Evolutionary conservation across 176 grass and related monocot species (phyloP).

Genomic region (Oryza meridionalis): DNA sequence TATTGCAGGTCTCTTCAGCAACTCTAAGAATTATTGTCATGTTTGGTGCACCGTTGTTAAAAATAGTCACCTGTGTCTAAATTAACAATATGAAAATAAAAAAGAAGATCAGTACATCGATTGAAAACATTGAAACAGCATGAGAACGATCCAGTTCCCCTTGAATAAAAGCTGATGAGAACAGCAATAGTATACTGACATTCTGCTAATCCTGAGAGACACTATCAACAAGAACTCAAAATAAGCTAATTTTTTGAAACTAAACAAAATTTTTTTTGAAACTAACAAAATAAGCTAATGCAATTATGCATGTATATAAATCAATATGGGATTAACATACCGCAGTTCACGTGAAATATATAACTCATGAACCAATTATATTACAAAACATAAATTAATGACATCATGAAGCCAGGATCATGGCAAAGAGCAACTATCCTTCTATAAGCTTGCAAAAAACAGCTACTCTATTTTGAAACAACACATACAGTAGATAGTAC

Average conservation of each 20-base stretch:
- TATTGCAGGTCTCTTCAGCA: slow-evolving; percentile 55
- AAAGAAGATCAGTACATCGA: slow-evolving; percentile 18
- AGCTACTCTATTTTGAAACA: too few species aligned
- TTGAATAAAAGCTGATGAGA: neutral
- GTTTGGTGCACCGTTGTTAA: slow-evolving; percentile 40
- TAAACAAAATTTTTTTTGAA: too few species aligned
- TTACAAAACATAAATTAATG: neutral
- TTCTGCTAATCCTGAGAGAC: too few species aligned
- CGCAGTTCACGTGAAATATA: neutral
- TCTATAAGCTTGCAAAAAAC: too few species aligned
- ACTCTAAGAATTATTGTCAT: slow-evolving; percentile 57
- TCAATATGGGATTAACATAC: neutral
- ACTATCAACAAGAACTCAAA: too few species aligned
- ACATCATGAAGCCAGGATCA: neutral
- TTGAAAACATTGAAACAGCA: neutral
- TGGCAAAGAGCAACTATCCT: neutral
- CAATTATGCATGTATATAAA: slow-evolving; percentile 5
- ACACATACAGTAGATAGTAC: too few species aligned
- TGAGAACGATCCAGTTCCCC: neutral
- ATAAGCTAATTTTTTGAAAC: slow-evolving; percentile 24
- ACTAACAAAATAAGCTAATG: slow-evolving; percentile 7
- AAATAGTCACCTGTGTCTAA: slow-evolving; percentile 71
- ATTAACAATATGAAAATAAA: neutral
- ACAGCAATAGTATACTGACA: neutral
- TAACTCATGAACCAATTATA: neutral